These are phyloP conservation scores for Saccharum spontaneum DNA, from an alignment of 176 grass and related monocot species.

Conservation along the genomic window DNA sequence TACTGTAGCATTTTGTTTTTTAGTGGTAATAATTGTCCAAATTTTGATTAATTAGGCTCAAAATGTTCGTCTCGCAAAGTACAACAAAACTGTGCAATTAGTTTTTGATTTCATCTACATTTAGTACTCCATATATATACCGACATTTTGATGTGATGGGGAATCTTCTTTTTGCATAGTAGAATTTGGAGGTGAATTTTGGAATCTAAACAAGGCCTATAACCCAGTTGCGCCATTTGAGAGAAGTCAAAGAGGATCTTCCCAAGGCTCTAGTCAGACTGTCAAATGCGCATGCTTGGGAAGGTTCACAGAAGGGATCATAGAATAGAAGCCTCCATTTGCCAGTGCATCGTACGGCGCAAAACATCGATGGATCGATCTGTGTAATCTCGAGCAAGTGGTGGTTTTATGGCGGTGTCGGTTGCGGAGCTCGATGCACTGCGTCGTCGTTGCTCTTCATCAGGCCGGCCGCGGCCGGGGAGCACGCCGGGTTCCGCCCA, in stretches of 20 bases:
- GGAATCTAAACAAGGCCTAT: no score
- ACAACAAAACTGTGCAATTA: no score
- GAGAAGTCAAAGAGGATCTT: slow-evolving; percentile 53
- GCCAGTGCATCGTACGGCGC: slow-evolving; percentile 27
- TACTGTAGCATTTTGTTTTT: no score
- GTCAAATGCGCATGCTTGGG: slow-evolving; percentile 32
- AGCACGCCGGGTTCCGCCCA: slow-evolving; percentile 25
- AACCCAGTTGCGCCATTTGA: not conserved
- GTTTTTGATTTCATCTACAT: no score
- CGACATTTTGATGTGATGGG: no score
- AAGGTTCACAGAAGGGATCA: slow-evolving; percentile 32
- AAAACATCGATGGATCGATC: not conserved
- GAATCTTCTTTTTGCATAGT: no score
- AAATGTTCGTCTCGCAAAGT: no score
- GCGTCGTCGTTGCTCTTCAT: not conserved
- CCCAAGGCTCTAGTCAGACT: slow-evolving; percentile 26
- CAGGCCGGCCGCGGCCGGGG: slow-evolving; percentile 22
- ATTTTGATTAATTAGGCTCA: no score
- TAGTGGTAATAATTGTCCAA: no score
- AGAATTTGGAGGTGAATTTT: no score
- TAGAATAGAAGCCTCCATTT: slow-evolving; percentile 54
- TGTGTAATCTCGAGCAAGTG: slow-evolving; percentile 29
- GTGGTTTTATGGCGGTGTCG: slow-evolving; percentile 46
- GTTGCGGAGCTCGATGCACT: slow-evolving; percentile 50
- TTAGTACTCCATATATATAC: no score